phyloP scores from a whole-genome alignment of 1,139 yeast genomes.

The Lodderomyces oxycetoniae region DNA sequence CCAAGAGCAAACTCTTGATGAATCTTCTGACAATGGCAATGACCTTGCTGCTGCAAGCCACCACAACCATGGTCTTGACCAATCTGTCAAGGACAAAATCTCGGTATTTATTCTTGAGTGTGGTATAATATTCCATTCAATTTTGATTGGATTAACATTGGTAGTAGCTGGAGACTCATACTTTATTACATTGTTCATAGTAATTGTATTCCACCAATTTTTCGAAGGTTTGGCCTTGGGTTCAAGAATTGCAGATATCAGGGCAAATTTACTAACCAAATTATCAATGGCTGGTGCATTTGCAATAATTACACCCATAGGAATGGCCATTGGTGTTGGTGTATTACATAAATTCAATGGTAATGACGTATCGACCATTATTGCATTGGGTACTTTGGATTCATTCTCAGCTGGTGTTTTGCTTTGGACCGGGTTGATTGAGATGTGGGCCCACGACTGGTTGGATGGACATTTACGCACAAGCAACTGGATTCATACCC shows the following conservation, averaged over 20 bases:
- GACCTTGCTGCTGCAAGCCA: background rate
- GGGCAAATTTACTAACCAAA: slow-evolving; percentile 21
- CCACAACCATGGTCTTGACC: background rate
- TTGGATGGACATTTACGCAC: slow-evolving; percentile 24
- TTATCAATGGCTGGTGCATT: slow-evolving; percentile 26
- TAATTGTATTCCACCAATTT: slow-evolving; percentile 39
- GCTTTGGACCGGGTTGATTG: slow-evolving; percentile 32
- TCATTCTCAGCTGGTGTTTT: slow-evolving; percentile 33
- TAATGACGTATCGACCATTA: slow-evolving; percentile 25
- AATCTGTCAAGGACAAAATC: slow-evolving; percentile 12
- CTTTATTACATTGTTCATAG: slow-evolving; percentile 33
- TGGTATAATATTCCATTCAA: slow-evolving; percentile 43
- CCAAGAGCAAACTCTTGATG: background rate
- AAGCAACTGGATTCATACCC: slow-evolving; percentile 19
- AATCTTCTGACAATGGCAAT: background rate
- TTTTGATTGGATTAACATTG: slow-evolving; percentile 35
- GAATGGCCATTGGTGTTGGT: slow-evolving; percentile 38
- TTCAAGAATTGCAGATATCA: slow-evolving; percentile 32
- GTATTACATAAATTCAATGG: slow-evolving; percentile 26
- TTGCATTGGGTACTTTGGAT: slow-evolving; percentile 32
- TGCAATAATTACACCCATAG: slow-evolving; percentile 33
- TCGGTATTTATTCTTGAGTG: slow-evolving; percentile 31
- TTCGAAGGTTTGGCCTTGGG: slow-evolving; percentile 43
- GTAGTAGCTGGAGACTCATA: slow-evolving; percentile 35
- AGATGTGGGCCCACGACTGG: slow-evolving; percentile 34